Percentiles rank a stretch among this genome's conserved stretches.
Conservation (phyloP, 495 filamentous ascomycete genomes). For the Tetracladium setigerum region DNA sequence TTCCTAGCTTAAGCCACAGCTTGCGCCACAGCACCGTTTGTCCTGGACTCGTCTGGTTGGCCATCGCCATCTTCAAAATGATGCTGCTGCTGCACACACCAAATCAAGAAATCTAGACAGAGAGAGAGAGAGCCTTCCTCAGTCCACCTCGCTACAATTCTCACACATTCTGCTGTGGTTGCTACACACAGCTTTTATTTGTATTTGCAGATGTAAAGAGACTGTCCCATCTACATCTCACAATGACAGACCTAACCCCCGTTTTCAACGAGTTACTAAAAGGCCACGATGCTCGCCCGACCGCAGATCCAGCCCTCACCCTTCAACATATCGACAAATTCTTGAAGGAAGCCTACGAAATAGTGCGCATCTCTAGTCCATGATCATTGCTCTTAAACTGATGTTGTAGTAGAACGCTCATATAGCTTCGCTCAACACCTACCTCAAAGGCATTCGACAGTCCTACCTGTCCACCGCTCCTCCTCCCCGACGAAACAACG, state of each 20-base stretch:
- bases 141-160: too few relatives aligned
- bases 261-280: constrained; percentile 62
- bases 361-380: constrained; percentile 47
- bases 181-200: too few relatives aligned
- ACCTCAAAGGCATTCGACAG: constrained; percentile 77
- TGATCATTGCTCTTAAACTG: not conserved
- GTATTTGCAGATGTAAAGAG: too few relatives aligned
- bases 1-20: too few relatives aligned
- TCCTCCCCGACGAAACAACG: constrained; percentile 36
- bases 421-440: constrained; percentile 64
- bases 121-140: too few relatives aligned
- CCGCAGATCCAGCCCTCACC: constrained; percentile 36
- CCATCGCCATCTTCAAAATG: too few relatives aligned
- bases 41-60: too few relatives aligned
- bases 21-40: too few relatives aligned
- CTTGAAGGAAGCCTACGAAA: constrained; percentile 90
- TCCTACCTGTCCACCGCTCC: constrained; percentile 78
- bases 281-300: constrained; percentile 41
- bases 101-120: too few relatives aligned
- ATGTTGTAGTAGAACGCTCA: constrained; percentile 61
- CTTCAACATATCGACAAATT: constrained; percentile 67
- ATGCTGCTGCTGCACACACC: too few relatives aligned
- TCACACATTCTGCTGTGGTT: too few relatives aligned
- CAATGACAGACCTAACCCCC: constrained; percentile 66
- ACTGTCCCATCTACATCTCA: not conserved